Evolutionary conservation across 331 rosid species (phyloP).

Genomic region (Quercus tomentella): DNA sequence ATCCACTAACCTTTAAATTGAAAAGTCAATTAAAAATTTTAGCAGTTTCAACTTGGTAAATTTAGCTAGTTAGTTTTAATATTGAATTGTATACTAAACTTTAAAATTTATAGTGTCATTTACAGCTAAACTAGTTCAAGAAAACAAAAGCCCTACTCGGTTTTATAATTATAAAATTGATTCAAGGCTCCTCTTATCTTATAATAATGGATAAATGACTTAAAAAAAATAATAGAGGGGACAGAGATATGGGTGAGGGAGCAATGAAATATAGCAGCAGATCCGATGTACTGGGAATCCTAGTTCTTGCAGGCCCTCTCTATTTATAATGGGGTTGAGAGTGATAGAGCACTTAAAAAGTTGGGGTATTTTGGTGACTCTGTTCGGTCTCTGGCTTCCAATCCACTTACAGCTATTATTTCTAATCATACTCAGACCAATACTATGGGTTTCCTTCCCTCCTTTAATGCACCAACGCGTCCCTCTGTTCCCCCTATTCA

Average conservation of each 20-base stretch:
- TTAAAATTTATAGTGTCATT: no score
- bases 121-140: no score
- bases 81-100: no score
- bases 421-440: slow-evolving; percentile 10
- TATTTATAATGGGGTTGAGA: not conserved
- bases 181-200: slow-evolving; percentile 36
- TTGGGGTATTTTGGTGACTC: slow-evolving; percentile 12
- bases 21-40: no score
- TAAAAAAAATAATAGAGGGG: slow-evolving; percentile 30
- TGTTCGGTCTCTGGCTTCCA: slow-evolving; percentile 30
- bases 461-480: slow-evolving; percentile 21
- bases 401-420: slow-evolving; percentile 25
- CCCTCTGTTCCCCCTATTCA: not conserved
- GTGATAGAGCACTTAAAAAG: not conserved
- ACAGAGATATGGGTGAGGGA: slow-evolving; percentile 18
- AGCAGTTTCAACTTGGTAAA: no score
- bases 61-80: no score
- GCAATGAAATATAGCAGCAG: slow-evolving; percentile 39
- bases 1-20: no score
- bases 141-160: slow-evolving; percentile 2
- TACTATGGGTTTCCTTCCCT: slow-evolving; percentile 50
- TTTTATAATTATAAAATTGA: slow-evolving; percentile 14
- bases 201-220: slow-evolving; percentile 28
- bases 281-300: slow-evolving; percentile 52
- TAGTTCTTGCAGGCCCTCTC: slow-evolving; percentile 43